These are phyloP conservation scores for Blastomyces emzantsi DNA, from an alignment of 2,329 filamentous ascomycete species.

Conservation along the genomic window DNA sequence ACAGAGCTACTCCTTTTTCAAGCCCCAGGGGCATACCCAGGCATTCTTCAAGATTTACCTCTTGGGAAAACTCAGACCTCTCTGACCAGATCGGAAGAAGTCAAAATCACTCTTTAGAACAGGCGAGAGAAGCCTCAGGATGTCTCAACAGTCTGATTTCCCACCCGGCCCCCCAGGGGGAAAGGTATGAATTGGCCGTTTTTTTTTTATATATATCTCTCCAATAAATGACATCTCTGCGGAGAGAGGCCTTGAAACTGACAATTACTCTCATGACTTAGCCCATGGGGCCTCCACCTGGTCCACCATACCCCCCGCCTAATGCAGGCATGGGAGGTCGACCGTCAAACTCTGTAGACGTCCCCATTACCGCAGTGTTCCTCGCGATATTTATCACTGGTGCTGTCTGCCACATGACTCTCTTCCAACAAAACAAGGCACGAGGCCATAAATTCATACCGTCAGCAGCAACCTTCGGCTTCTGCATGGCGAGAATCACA, in stretches of 20 bases:
- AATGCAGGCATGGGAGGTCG: constrained; percentile 34
- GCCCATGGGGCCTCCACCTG: constrained; percentile 6
- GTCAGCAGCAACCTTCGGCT: constrained; percentile 39
- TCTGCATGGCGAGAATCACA: constrained; percentile 42
- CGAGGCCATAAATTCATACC: constrained; percentile 43
- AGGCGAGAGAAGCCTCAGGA: not conserved
- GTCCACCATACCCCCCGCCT: constrained; percentile 25
- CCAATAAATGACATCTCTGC: not conserved
- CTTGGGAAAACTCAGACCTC: not conserved
- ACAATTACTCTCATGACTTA: not conserved
- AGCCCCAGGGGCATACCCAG: no score
- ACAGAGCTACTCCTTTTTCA: no score
- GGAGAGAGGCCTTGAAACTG: not conserved
- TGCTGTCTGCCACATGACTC: constrained; percentile 38
- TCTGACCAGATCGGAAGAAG: not conserved
- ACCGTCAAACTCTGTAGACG: constrained; percentile 51
- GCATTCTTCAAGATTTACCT: not conserved
- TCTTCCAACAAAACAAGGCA: constrained; percentile 36
- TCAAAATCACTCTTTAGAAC: not conserved
- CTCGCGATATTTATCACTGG: constrained; percentile 41
- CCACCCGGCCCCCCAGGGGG: not conserved
- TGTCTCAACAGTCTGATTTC: not conserved
- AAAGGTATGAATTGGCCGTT: not conserved
- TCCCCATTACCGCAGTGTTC: constrained; percentile 56
- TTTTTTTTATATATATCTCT: no score